phyloP scores from a whole-genome alignment of 805 yeast species.

The Brettanomyces anomalus region DNA sequence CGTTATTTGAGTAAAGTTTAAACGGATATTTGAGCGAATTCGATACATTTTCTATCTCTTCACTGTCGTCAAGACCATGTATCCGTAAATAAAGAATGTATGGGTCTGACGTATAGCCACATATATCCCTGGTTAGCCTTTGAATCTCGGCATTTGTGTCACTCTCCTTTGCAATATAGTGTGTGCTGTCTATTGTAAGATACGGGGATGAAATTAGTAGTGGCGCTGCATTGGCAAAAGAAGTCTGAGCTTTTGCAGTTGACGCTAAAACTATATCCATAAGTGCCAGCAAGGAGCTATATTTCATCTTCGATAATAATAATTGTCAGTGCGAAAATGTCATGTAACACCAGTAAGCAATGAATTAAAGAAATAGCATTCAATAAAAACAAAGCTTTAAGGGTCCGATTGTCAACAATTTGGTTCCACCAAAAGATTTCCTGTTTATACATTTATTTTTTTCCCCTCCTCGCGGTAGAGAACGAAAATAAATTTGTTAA shows the following conservation, averaged over 20 bases:
- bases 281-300: background rate
- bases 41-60: too few species aligned
- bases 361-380: too few species aligned
- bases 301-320: background rate
- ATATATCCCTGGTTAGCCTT: conserved; percentile 11
- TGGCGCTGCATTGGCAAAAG: conserved; percentile 27
- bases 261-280: background rate
- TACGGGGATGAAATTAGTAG: conserved; percentile 14
- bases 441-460: too few species aligned
- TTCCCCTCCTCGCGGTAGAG: too few species aligned
- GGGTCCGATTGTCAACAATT: too few species aligned
- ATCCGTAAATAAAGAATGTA: conserved; percentile 12
- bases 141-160: conserved; percentile 4
- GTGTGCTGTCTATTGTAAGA: conserved; percentile 2
- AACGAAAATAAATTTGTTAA: too few species aligned
- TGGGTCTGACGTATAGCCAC: conserved; percentile 6
- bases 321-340: too few species aligned
- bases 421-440: too few species aligned
- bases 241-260: conserved; percentile 4
- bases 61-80: conserved; percentile 9
- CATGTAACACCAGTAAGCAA: too few species aligned
- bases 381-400: too few species aligned
- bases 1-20: conserved; percentile 2
- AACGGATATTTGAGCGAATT: too few species aligned
- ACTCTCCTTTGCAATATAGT: conserved; percentile 12